A percentile compares a stretch with the other conserved stretches of the same genome.
Conservation (phyloP, 148 eudicot species). For the Bassia scoparia region DNA sequence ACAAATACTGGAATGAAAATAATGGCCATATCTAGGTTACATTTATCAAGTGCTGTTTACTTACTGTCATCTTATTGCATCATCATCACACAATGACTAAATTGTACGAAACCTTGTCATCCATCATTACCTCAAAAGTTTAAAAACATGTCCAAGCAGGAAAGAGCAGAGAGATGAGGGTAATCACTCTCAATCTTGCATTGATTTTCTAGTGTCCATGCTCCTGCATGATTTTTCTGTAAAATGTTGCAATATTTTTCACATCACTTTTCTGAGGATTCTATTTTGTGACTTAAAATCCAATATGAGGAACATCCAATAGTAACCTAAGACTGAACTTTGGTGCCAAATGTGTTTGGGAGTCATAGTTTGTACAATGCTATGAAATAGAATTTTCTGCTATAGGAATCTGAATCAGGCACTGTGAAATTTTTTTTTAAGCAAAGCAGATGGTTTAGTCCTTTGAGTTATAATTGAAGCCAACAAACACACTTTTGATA, state of each 20-base stretch:
- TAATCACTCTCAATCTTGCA: background rate
- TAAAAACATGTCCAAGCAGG: background rate
- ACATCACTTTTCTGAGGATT: background rate
- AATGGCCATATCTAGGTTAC: background rate
- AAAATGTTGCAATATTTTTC: background rate
- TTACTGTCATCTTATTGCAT: background rate
- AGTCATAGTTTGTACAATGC: background rate
- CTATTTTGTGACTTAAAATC: too few relatives aligned
- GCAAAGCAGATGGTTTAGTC: background rate
- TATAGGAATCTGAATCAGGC: background rate
- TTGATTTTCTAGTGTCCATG: background rate
- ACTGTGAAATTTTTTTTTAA: background rate
- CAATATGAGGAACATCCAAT: background rate
- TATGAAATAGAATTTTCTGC: background rate
- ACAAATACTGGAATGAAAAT: too few relatives aligned
- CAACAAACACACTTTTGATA: too few relatives aligned
- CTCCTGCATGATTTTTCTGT: background rate
- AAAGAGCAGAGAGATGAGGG: background rate
- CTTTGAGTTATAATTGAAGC: background rate
- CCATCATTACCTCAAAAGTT: background rate
- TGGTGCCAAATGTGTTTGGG: background rate
- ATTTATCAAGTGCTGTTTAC: background rate
- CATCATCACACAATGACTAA: background rate
- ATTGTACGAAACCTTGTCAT: background rate
- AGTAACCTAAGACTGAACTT: background rate